Conservation (phyloP, 768 basidiomycete species). For the Leccinum boreale region DNA sequence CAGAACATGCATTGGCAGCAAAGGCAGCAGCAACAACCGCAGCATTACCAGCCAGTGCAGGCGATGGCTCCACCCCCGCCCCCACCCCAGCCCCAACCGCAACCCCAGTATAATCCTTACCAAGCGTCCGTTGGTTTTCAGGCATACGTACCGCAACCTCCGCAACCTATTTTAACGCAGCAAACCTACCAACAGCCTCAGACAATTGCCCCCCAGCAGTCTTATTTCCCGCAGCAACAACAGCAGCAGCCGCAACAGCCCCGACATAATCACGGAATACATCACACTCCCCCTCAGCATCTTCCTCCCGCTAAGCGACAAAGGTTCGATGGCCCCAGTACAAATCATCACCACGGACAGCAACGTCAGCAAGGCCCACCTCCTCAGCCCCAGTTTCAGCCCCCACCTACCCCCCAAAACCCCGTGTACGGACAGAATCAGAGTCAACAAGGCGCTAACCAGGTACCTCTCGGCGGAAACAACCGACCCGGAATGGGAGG, state of each 20-base stretch:
- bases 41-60: constrained; percentile 48
- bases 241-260: constrained; percentile 40
- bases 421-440: constrained; percentile 31
- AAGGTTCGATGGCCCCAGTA: constrained; percentile 78
- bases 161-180: constrained; percentile 49
- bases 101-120: constrained; percentile 72
- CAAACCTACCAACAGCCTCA: constrained; percentile 45
- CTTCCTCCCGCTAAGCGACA: constrained; percentile 91
- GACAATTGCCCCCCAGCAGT: constrained; percentile 38
- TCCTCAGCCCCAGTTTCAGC: constrained; percentile 61
- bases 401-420: constrained; percentile 28
- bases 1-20: constrained; percentile 61
- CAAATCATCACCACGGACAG: constrained; percentile 39
- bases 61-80: constrained; percentile 49
- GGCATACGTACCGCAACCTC: constrained; percentile 63
- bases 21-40: constrained; percentile 58
- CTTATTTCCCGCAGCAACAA: constrained; percentile 39
- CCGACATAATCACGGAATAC: constrained; percentile 45
- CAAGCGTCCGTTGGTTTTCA: constrained; percentile 65
- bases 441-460: constrained; percentile 44
- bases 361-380: constrained; percentile 44
- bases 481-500: constrained; percentile 46
- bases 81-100: constrained; percentile 54
- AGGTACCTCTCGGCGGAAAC: constrained; percentile 38
- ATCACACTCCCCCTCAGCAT: constrained; percentile 73